Evolutionary conservation across 2,329 filamentous ascomycete genomes (phyloP), one percentile per base, ranked within the genome.

Genomic region (Pseudocercospora fuligena): DNA sequence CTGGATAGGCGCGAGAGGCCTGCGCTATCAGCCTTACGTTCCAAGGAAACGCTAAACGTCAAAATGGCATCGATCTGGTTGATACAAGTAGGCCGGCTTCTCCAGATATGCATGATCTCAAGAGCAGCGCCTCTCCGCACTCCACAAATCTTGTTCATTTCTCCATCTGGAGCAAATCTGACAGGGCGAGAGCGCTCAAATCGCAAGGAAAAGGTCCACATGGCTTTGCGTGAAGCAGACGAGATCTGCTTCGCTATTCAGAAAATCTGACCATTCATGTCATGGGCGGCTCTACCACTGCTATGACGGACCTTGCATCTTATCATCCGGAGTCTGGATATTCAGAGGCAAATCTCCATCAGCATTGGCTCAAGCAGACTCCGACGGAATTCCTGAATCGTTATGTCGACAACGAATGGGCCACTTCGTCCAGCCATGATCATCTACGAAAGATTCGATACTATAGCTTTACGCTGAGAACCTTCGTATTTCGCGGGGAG

Each of bases 351-450:
- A 21, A 46, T 25, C 1, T 25, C 7, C 25, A 53, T 25, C 57
- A 57, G 9, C 64, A 66, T 8, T 66, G 64, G 64, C 64, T 66
- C 21, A 56, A 62, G n/a, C 36, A 49, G 11, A 66, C 60, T 27
- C 64, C 64, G 1, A 59, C 64, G 7, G 53, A 66, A 4, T 66
- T 59, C 36, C 12, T 66, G 3, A 16, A 27, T 12, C 53, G 43
- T 9, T 49, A 66, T 16, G 53, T 66, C 19, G 40, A 62, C 21
- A 53, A 54, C 16, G 64, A 66, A 21, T 66, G 64, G 64, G 33
- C 57, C 9, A 21, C 21, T 3, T 51, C 36, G 8, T 36, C 25
- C 12, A 49, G 33, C n/a, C 60, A 61, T 12, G 36, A 57, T 5
- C 5, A 63, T 2, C 16, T 63, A 54, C 60, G 46, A 23, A 62